A percentile compares a stretch with the other conserved stretches of the same genome.
Conservation (phyloP, 352 stramenopile species). For the Elongisporangium senticosum region DNA sequence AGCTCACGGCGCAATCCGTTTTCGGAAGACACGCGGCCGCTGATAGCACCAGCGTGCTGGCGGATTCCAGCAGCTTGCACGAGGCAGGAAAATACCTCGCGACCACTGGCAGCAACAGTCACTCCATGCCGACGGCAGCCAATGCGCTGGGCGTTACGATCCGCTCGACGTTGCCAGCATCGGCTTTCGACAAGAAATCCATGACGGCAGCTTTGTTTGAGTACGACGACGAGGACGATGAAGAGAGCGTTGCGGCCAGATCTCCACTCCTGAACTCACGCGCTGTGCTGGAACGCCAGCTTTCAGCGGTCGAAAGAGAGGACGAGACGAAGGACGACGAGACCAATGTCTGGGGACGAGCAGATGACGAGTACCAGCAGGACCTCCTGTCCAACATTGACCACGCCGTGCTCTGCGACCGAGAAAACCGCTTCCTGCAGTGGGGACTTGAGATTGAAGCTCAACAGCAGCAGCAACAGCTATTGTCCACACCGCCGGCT, state of each 20-base stretch:
- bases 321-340: conserved; percentile 51
- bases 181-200: conserved; percentile 35
- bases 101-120: background rate
- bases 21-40: background rate
- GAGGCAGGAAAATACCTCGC: background rate
- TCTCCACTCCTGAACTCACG: conserved; percentile 1
- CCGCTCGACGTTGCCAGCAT: conserved; percentile 5
- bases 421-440: conserved; percentile 75
- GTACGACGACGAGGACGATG: conserved; percentile 33
- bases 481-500: conserved; percentile 8
- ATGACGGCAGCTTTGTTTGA: conserved; percentile 46
- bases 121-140: background rate
- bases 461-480: conserved; percentile 27
- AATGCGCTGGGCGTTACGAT: background rate
- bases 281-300: conserved; percentile 2
- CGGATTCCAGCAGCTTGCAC: background rate
- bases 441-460: conserved; percentile 64
- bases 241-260: conserved; percentile 10
- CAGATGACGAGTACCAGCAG: conserved; percentile 62
- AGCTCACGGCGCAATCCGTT: background rate
- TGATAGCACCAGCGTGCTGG: background rate
- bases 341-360: conserved; percentile 65
- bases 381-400: conserved; percentile 73
- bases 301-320: conserved; percentile 12
- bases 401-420: conserved; percentile 72